Base-by-base conservation (phyloP, 352 stramenopile species). In the Blastocystis sp. region DNA sequence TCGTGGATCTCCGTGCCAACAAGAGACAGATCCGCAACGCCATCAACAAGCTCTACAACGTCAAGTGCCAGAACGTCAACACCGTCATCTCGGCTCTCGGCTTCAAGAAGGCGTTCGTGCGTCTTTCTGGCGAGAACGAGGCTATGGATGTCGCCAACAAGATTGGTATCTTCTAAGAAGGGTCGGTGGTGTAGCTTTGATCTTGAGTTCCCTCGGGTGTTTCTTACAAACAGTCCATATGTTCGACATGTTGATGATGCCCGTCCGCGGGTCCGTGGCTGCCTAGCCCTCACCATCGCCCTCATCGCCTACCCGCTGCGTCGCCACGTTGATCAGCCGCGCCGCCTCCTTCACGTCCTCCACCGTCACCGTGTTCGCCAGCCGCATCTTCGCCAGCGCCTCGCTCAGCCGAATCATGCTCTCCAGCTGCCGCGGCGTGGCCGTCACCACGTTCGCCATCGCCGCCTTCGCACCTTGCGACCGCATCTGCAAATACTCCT, bases 71-170 rank as follows among this genome's bases (percentile, higher is more conserved):
- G 28, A 34, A 34, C 28, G 28, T 34, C 28, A 34, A 34, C 28
- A 34, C 28, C 28, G 28, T 34, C 28, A 34, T 34, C 28, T 34
- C 28, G 28, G 28, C 28, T 34, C 28, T 34, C 28, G 28, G 28
- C 28, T 34, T 34, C 28, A 34, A 34, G 28, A 34, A 34, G 28
- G 28, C 28, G 28, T 34, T 34, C 28, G 97, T 99, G 80, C 94
- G 95, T 90, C 93, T 99, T 88, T 98, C 95, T 89, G 94, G 96
- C 91, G 97, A 99, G 92, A 98, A 98, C 92, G 97, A 99, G 94
- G 97, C 97, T 77, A 94, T 99, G 91, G 97, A 99, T 93, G 96
- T 99, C 91, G 97, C 97, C 89, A 99, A 99, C 94, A 95, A 95
- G 92, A 98, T 99, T 92, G 97, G 97, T 92, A 97, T 99, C 90